Percentiles rank a stretch among this genome's conserved stretches.
Conservation (phyloP, 805 yeast species). For the Spathaspora gorwiae region DNA sequence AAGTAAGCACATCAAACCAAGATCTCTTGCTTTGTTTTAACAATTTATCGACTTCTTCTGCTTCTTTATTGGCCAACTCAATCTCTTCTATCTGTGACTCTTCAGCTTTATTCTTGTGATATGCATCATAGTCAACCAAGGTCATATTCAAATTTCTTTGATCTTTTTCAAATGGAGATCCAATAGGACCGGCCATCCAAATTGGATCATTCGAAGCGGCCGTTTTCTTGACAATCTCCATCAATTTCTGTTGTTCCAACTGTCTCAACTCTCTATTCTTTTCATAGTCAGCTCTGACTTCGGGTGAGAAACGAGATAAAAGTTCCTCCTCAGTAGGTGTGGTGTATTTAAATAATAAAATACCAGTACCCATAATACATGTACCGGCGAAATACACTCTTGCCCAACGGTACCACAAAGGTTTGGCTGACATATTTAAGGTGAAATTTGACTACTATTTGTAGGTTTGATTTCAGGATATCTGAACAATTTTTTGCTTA, state of each 20-base stretch:
- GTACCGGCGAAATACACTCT: constrained; percentile 57
- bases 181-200: constrained; percentile 73
- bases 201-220: constrained; percentile 70
- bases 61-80: constrained; percentile 25
- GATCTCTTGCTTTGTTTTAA: constrained; percentile 18
- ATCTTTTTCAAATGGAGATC: constrained; percentile 62
- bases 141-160: constrained; percentile 31
- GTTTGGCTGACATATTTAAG: constrained; percentile 20
- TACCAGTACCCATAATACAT: constrained; percentile 71
- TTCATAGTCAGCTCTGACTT: constrained; percentile 71
- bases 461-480: background rate
- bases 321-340: constrained; percentile 85
- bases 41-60: constrained; percentile 23
- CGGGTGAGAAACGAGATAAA: constrained; percentile 73
- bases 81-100: constrained; percentile 32
- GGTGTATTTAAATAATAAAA: constrained; percentile 62
- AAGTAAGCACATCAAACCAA: constrained; percentile 9
- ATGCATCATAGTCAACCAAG: constrained; percentile 40
- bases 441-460: background rate
- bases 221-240: constrained; percentile 61
- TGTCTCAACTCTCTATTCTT: constrained; percentile 56
- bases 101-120: constrained; percentile 46
- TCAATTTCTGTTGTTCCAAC: constrained; percentile 64
- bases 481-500: background rate
- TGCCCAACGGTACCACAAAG: constrained; percentile 57